Evolutionary conservation across 352 stramenopile genomes (phyloP).

Genomic region (Globisporangium camurandrum): DNA sequence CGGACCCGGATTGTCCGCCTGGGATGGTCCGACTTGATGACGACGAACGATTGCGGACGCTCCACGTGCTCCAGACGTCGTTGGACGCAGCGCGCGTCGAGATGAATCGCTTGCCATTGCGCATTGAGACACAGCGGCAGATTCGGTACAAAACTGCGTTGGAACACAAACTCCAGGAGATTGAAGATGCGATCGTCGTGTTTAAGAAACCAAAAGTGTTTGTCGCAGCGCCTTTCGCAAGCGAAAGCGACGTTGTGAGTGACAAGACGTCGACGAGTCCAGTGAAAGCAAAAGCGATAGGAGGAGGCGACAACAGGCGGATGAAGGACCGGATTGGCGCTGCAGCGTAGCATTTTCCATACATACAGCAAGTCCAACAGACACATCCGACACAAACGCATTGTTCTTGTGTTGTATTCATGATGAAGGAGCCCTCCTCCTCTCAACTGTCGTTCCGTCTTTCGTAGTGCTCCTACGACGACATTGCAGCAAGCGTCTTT

Average conservation of each 20-base stretch:
- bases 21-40: conserved; percentile 83
- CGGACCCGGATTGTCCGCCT: conserved; percentile 79
- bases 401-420: too few species aligned
- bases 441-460: not conserved
- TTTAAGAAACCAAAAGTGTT: conserved; percentile 85
- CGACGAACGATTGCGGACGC: conserved; percentile 63
- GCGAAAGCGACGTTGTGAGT: not conserved
- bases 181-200: conserved; percentile 86
- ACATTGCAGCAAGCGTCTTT: conserved; percentile 58
- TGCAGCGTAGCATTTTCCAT: too few species aligned
- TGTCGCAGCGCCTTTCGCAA: conserved; percentile 35
- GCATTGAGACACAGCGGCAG: conserved; percentile 79
- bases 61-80: conserved; percentile 57
- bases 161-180: conserved; percentile 79
- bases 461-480: conserved; percentile 21
- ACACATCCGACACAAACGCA: too few species aligned
- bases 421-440: not conserved
- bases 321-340: too few species aligned
- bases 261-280: not conserved
- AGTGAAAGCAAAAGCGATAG: conserved; percentile 5
- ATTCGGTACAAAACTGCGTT: conserved; percentile 76
- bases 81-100: conserved; percentile 51
- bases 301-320: too few species aligned
- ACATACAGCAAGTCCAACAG: too few species aligned
- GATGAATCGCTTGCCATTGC: conserved; percentile 71